Evolutionary conservation across 129 eudicot genomes (phyloP), one percentile per base, ranked within the genome.

Genomic region (Centaurea solstitialis): DNA sequence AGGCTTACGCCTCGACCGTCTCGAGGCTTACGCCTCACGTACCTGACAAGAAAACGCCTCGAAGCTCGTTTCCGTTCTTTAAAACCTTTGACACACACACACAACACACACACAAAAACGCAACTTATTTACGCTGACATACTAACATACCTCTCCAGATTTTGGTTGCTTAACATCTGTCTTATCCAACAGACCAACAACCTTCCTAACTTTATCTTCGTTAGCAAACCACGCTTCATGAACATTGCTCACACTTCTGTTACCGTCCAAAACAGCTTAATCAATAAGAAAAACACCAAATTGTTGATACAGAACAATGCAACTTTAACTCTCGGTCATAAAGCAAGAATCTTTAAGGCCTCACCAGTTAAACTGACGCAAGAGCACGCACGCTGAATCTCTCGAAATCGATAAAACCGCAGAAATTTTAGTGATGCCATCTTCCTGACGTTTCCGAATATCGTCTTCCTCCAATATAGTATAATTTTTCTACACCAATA

Each of bases 201-300:
- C 89, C 81, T 86, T 88, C 15, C 98, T 90, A 30, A 96, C 99
- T 70, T 81, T 70, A 65, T 93, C 98, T 83, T 96, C 99, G 82
- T 96, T 89, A 74, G 97, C 91, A 89, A 96, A 96, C 99, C 99
- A 96, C 61, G 84, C 97, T 79, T 96, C 99, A 13, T 91, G 93
- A 78, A 96, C 97, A 72, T 84, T 83, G 75, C 81, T 88, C 59
- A 96, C 94, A 84, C 82, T 91, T 98, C 99, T 95, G 74, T 68
- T n/a, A 84, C 4, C 20, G 9, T 40, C 41, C 65, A 28, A 70
- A 41, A 18, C 70, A 18, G 21, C 70, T 69, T 47, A 37, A 75
- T 66, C 22, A 23, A 65, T 26, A 26, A 18, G 20, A 28, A 65
- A n/a, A 4, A 22, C 28, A n/a, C 37, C 9, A 71, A 65, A 30